A percentile compares a stretch with the other conserved stretches of the same genome.
phyloP scores from a whole-genome alignment of 1,284 basidiomycete genomes.

The Sporisorium graminicola region DNA sequence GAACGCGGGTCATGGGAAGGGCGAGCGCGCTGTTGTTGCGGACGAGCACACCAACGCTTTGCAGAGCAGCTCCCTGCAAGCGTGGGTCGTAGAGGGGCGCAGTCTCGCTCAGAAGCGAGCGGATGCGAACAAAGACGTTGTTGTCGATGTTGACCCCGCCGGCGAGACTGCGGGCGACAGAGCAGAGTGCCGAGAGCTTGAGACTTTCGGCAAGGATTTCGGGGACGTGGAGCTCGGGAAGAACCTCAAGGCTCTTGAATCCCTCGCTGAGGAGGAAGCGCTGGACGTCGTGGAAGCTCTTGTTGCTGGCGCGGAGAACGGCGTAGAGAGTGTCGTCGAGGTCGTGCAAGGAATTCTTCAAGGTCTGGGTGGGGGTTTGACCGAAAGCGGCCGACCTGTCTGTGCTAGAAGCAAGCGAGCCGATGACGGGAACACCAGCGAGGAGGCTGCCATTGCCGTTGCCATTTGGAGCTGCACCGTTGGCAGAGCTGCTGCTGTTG shows the following conservation, averaged over 20 bases:
- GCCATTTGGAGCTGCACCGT: constrained; percentile 9
- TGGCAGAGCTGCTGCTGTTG: constrained; percentile 12
- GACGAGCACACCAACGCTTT: constrained; percentile 82
- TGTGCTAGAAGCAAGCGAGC: constrained; percentile 8
- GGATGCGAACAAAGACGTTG: constrained; percentile 79
- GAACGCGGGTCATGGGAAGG: constrained; percentile 80
- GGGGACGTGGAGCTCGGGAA: constrained; percentile 56
- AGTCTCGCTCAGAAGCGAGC: constrained; percentile 82
- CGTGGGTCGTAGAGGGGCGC: constrained; percentile 83
- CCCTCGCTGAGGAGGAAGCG: constrained; percentile 64
- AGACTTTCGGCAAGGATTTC: constrained; percentile 70
- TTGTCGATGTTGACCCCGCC: constrained; percentile 72
- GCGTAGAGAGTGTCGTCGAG: constrained; percentile 45
- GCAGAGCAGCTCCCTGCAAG: constrained; percentile 86
- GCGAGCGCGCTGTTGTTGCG: constrained; percentile 87
- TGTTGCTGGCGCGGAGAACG: constrained; percentile 61
- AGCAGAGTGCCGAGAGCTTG: constrained; percentile 90
- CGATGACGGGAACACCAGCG: constrained; percentile 43
- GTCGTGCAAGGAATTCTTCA: constrained; percentile 65
- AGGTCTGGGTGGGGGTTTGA: constrained; percentile 67
- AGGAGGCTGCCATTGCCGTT: constrained; percentile 33
- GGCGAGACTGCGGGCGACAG: constrained; percentile 77
- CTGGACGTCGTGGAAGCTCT: constrained; percentile 62
- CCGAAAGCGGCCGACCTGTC: constrained; percentile 52
- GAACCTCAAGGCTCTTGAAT: constrained; percentile 46